A percentile compares a stretch with the other conserved stretches of the same genome.
Evolutionary conservation across 106 monocot species (phyloP).

Genomic region (Posidonia australis): DNA sequence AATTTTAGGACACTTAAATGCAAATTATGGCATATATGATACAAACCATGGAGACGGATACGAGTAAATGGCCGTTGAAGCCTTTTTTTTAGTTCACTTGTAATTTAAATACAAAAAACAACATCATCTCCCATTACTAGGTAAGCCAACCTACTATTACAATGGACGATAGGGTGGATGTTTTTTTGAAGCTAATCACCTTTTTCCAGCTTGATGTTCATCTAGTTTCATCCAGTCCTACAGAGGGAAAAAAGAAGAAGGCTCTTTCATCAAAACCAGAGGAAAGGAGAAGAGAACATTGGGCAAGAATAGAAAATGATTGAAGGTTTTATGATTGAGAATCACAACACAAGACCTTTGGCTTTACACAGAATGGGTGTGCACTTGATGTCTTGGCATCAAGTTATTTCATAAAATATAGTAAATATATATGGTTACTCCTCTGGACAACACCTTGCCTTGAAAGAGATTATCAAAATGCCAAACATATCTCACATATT

Average conservation of each 20-base stretch:
- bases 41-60: not conserved
- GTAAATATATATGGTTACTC: too few relatives aligned
- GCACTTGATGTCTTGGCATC: too few relatives aligned
- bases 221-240: constrained; percentile 87
- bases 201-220: constrained; percentile 41
- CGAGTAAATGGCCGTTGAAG: too few relatives aligned
- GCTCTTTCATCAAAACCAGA: constrained; percentile 6
- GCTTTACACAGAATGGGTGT: too few relatives aligned
- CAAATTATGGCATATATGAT: not conserved
- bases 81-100: too few relatives aligned
- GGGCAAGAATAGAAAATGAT: constrained; percentile 2
- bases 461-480: too few relatives aligned
- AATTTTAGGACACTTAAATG: not conserved
- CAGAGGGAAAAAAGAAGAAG: constrained; percentile 35
- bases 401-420: too few relatives aligned
- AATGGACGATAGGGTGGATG: not conserved
- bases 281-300: constrained; percentile 6
- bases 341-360: not conserved
- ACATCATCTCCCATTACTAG: too few relatives aligned
- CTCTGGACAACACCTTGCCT: too few relatives aligned
- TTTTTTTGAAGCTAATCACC: constrained; percentile 21
- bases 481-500: too few relatives aligned
- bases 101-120: too few relatives aligned
- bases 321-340: not conserved
- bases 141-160: too few relatives aligned